Evolutionary conservation across 2,329 filamentous ascomycete genomes (phyloP), one percentile per base, ranked within the genome.

Genomic region (Diaporthe eres): DNA sequence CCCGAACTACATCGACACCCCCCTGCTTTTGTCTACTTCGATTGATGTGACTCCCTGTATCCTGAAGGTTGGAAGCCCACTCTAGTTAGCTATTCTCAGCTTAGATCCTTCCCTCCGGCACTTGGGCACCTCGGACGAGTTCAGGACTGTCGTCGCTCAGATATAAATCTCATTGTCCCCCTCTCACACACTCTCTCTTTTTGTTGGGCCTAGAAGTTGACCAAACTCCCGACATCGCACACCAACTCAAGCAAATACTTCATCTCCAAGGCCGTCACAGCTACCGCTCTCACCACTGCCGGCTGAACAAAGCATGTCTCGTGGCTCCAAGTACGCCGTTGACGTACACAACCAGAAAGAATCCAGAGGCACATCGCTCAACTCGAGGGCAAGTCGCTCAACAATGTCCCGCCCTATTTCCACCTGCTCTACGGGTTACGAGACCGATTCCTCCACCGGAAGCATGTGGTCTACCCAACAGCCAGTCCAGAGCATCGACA

Each of bases 151-250:
- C 17, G 42, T 39, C 13, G 13, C 53, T 28, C 28, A 42, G 42
- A 73, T 63, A 73, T 73, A 73, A 65, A 73, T 42, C 58, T 10
- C 47, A 51, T 42, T 73, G 71, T 25, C 71, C 49, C 70, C 47
- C 60, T 60, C 47, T 28, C 47, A 65, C 58, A 44, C 58, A 44
- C 7, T 6, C 28, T 31, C 44, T 44, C 37, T 19, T 42, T 44
- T 17, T 49, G 42, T 28, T 34, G 51, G 58, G 58, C 58, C 22
- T 44, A 65, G n/a, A 44, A 17, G 15, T 47, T 42, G 31, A 53
- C 8, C 71, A 65, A 12, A 55, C 17, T 13, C 34, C 22, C 44
- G 6, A 55, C 55, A 31, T 34, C 34, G 17, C 34, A 65, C 58
- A 55, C 71, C 31, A 53, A 7, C 17, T 25, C 34, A 55, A 51